Evolutionary conservation across 2,329 filamentous ascomycete genomes (phyloP), one percentile per base, ranked within the genome.

Genomic region (Bipolaris victoriae): DNA sequence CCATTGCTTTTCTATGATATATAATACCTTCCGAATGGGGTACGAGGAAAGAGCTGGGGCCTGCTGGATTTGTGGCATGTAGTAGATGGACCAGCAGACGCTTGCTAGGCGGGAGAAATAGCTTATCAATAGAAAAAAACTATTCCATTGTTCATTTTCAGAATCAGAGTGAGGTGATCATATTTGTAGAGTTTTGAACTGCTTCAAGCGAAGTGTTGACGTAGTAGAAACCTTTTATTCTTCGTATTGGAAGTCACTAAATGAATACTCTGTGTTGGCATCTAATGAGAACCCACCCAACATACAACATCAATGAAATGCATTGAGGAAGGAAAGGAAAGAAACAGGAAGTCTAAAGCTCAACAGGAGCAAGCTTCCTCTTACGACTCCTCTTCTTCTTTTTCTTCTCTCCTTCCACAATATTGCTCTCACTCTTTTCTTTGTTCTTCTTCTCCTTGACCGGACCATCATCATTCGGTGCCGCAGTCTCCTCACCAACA

Each of bases 321-420:
- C 9, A 29, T 29, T 29, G 26, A n/a, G 20, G n/a, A 46, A 18
- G 22, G 10, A 44, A 4, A 13, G 7, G 24, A 9, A 33, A 35
- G 29, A 37, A 39, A 13, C 4, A 41, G 13, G 1, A 11, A 22
- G 20, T 31, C 43, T 43, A 65, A 36, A 53, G 52, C 39, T 64
- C 63, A 7, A 29, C 48, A 29, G 49, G 57, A 46, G 46, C 60
- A 36, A 35, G 53, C 52, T 66, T 65, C 60, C 62, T 67, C 61
- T 67, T 69, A 24, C 64, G 54, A 48, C 62, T 69, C 52, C 68
- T 61, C 67, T 63, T 67, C 60, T 67, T 67, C 57, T 69, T 70
- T 55, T 62, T 68, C 53, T 66, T 65, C 16, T 64, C 66, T 6
- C 66, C 65, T 16, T 68, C 65, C 3, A 64, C 58, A 20, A 66